Percentiles rank a stretch among this genome's conserved stretches.
These are phyloP conservation scores for Jatropha podagrica DNA, from an alignment of 441 rosid species.

Conservation along the genomic window DNA sequence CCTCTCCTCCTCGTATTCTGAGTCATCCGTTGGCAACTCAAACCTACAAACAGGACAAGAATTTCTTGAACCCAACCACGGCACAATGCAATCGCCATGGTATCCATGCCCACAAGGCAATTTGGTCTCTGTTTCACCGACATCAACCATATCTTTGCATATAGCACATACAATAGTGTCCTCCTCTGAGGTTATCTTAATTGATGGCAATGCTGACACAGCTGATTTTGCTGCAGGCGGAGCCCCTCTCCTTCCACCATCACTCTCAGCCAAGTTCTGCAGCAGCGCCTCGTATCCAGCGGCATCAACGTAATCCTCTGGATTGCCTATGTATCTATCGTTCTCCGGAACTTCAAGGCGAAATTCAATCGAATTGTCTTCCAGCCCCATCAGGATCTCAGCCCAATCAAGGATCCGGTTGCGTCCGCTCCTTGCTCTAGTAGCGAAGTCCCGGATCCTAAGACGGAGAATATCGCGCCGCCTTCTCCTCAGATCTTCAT, in stretches of 20 bases:
- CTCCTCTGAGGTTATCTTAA: constrained; percentile 34
- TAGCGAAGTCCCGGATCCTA: constrained; percentile 49
- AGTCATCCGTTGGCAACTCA: constrained; percentile 70
- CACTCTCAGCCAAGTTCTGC: constrained; percentile 66
- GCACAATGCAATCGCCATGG: constrained; percentile 67
- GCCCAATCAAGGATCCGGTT: constrained; percentile 79
- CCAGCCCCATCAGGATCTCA: constrained; percentile 72
- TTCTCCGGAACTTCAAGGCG: constrained; percentile 51
- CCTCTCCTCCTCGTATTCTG: constrained; percentile 67
- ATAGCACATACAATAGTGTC: constrained; percentile 53
- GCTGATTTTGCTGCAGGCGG: constrained; percentile 62
- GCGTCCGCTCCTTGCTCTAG: constrained; percentile 53
- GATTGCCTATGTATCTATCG: constrained; percentile 54
- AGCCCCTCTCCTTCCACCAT: constrained; percentile 65
- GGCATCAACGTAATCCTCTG: constrained; percentile 65
- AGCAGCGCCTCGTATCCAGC: constrained; percentile 68
- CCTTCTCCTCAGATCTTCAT: constrained; percentile 35
- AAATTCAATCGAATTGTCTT: constrained; percentile 61
- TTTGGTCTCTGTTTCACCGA: constrained; percentile 56
- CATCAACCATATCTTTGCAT: constrained; percentile 58
- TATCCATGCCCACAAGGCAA: constrained; percentile 73
- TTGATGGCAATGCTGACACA: constrained; percentile 37
- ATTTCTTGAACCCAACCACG: constrained; percentile 74
- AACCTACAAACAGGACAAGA: constrained; percentile 79
- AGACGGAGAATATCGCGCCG: constrained; percentile 46